Evolutionary conservation across 1,284 basidiomycete species (phyloP), one percentile per base, ranked within the genome.

Genomic region (Heimioporus retisporus): DNA sequence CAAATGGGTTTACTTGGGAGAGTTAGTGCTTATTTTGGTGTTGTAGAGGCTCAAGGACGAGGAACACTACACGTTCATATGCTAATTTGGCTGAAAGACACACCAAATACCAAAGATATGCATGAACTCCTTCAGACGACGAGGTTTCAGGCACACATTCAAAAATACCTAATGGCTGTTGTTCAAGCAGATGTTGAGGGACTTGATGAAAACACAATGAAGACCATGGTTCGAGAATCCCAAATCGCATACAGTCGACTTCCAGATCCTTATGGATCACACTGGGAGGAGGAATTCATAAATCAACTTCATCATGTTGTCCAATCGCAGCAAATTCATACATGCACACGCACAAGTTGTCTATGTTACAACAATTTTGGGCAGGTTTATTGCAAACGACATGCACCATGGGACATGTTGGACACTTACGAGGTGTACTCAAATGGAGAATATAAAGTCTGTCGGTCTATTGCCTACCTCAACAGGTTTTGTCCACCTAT

Each of bases 401-500:
- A 14, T 4, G 63, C 65, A 3, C 65, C 68, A 6, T 70, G 63
- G 55, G 8, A 55, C 18, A n/a, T n/a, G n/a, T n/a, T n/a, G n/a
- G n/a, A n/a, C n/a, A n/a, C n/a, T n/a, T n/a, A n/a, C n/a, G n/a
- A n/a, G n/a, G n/a, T n/a, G n/a, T n/a, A n/a, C n/a, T n/a, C n/a
- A n/a, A n/a, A n/a, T n/a, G n/a, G n/a, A n/a, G n/a, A n/a, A n/a
- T n/a, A n/a, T n/a, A n/a, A n/a, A n/a, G n/a, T n/a, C n/a, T n/a
- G n/a, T n/a, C n/a, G n/a, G n/a, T n/a, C n/a, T n/a, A n/a, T n/a
- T n/a, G n/a, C n/a, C n/a, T n/a, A n/a, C n/a, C n/a, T n/a, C 1
- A 81, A 81, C 57, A 62, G 60, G 3, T 81, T 68, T 61, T 68
- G 65, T 25, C 75, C 74, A 0, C 13, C 63, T 0, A 48, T 77